Evolutionary conservation across 805 yeast genomes (phyloP), one percentile per base, ranked within the genome.

Genomic region (Wickerhamomyces hampshirensis): DNA sequence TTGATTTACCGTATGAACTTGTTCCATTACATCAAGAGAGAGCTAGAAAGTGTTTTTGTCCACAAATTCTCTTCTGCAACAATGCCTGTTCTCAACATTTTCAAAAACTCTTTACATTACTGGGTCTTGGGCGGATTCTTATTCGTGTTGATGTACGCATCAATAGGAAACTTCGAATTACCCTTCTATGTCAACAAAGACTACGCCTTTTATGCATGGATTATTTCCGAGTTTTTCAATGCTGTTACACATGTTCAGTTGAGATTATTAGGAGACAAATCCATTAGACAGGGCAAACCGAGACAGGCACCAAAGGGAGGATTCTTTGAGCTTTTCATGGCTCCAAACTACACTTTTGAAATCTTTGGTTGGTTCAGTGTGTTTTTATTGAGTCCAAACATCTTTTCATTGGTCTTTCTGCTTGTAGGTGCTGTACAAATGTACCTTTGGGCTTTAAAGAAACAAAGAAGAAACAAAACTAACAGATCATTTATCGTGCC

Each of bases 271-370:
- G 71, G 71, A 34, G 69, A 54, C 24, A 54, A 54, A 37, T 42
- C 48, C 16, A 36, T 64, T 35, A 54, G 57, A 35, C 34, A 51
- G 36, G 69, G 69, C 15, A 59, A 53, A 33, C 47, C 57, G 6
- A 60, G 69, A 46, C 55, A 62, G 23, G 56, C 66, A 15, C 58
- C 98, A 16, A 69, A 70, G 43, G 96, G 96, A 14, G 94, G 85
- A 50, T 84, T 91, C 8, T 93, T 93, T 56, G 70, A 75, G 42
- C 61, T 69, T 39, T 84, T 89, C 24, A 79, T 93, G n/a, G 84
- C 87, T 60, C 98, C 98, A 47, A 93, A 93, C 66, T 93, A 93
- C 61, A 82, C 87, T 48, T 91, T 88, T 59, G 98, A 93, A 68
- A 65, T 75, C 30, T 62, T 82, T 48, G 68, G 80, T 2, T 93